phyloP scores from a whole-genome alignment of 139 green algal genomes.

The Chlorokybus atmophyticus region DNA sequence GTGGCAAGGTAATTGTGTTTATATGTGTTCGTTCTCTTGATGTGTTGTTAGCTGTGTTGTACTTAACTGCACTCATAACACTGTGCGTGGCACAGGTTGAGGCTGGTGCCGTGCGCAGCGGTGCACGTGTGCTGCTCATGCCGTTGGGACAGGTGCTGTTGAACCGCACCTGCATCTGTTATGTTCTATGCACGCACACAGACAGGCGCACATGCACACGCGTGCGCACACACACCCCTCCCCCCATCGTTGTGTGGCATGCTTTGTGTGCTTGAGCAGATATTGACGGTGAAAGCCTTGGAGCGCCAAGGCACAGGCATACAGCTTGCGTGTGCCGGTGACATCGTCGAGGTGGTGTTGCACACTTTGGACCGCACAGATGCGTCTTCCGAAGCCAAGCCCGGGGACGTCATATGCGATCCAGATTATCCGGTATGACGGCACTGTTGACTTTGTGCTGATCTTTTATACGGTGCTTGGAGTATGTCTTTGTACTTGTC shows the following conservation, averaged over 20 bases:
- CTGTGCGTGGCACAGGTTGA: not conserved
- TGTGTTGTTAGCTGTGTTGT: not conserved
- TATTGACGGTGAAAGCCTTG: constrained; percentile 37
- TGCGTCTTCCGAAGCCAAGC: constrained; percentile 9
- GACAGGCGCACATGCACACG: not conserved
- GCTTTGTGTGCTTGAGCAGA: constrained; percentile 45
- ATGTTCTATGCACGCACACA: not conserved
- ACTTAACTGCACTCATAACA: not conserved
- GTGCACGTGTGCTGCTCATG: no score
- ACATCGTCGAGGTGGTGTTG: constrained; percentile 62
- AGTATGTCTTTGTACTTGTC: no score
- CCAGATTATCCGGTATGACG: constrained; percentile 57
- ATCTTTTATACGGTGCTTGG: no score
- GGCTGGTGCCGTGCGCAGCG: no score
- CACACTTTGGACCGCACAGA: constrained; percentile 47
- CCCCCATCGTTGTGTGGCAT: constrained; percentile 42
- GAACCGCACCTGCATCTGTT: not conserved
- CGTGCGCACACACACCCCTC: not conserved
- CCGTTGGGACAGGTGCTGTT: not conserved
- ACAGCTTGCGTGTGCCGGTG: constrained; percentile 51
- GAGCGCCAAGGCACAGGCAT: constrained; percentile 13
- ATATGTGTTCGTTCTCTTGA: not conserved
- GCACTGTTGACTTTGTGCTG: no score
- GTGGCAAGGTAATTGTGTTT: constrained; percentile 59
- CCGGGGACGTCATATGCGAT: constrained; percentile 53